Percentiles rank a stretch among this genome's conserved stretches.
Evolutionary conservation across 495 filamentous ascomycete species (phyloP).

Genomic region (Penicillium dipodomyicola): DNA sequence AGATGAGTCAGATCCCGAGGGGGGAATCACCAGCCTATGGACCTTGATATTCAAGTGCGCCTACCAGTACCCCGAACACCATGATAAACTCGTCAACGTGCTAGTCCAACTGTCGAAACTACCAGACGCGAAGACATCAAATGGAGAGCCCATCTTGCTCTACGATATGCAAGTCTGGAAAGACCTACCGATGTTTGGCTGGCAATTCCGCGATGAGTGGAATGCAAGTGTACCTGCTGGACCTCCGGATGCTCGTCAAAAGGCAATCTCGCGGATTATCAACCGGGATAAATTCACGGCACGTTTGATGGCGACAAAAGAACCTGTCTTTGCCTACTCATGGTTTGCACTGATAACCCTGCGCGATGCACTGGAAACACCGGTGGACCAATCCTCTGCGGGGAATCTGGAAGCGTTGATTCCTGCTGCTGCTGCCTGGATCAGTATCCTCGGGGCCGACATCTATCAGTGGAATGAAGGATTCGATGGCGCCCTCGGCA

Average conservation of each 20-base stretch:
- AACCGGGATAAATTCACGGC: slow-evolving; percentile 2
- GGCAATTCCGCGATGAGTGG: slow-evolving; percentile 16
- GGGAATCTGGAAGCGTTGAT: not conserved
- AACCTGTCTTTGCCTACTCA: slow-evolving; percentile 2
- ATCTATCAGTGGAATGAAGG: slow-evolving; percentile 4
- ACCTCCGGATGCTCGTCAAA: not conserved
- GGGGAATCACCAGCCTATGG: not conserved
- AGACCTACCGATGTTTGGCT: slow-evolving; percentile 18
- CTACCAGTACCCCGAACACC: not conserved
- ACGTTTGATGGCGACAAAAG: not conserved
- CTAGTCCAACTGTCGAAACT: slow-evolving; percentile 3
- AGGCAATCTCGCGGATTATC: not conserved
- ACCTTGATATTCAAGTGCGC: slow-evolving; percentile 3
- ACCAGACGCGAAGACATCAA: not conserved
- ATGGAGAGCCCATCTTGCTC: not conserved
- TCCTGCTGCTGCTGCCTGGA: slow-evolving; percentile 4
- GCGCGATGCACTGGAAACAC: not conserved
- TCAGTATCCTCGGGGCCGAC: not conserved
- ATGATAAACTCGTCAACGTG: not conserved
- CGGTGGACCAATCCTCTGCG: not conserved
- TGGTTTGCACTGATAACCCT: slow-evolving; percentile 6
- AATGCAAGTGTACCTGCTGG: slow-evolving; percentile 9
- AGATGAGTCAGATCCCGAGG: not conserved
- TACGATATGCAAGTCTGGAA: slow-evolving; percentile 15
- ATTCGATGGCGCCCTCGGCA: not conserved